These are phyloP conservation scores for Mycena floridula DNA, from an alignment of 768 basidiomycete species.

Conservation along the genomic window DNA sequence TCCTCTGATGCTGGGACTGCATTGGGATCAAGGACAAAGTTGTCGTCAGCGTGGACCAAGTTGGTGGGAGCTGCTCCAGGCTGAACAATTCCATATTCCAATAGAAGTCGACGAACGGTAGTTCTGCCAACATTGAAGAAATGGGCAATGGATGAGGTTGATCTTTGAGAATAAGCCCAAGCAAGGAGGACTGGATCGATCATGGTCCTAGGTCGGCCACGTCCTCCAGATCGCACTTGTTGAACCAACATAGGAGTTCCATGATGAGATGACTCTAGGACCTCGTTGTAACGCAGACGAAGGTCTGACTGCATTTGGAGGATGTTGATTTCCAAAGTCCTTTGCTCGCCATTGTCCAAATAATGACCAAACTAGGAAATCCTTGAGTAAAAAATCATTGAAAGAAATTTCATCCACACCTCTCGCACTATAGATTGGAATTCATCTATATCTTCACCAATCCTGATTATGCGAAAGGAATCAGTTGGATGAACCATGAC, in stretches of 20 bases:
- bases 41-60: not conserved
- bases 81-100: constrained; percentile 2
- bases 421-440: not conserved
- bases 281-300: not conserved
- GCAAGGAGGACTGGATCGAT: not conserved
- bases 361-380: not conserved
- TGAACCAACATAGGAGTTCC: not conserved
- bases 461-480: not conserved
- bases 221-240: not conserved
- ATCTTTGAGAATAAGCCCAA: not conserved
- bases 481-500: not conserved
- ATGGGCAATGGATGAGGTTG: not conserved
- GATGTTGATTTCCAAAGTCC: not conserved
- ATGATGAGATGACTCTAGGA: not conserved
- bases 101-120: not conserved
- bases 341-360: not conserved
- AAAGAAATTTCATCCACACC: not conserved
- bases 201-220: not conserved
- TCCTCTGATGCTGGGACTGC: too few species aligned
- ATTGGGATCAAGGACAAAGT: constrained; percentile 4
- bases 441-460: not conserved
- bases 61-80: not conserved
- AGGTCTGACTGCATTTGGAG: not conserved
- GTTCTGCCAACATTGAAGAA: not conserved
- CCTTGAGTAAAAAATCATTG: not conserved